Evolutionary conservation across 495 filamentous ascomycete genomes (phyloP).

Genomic region (Recurvomyces mirabilis): DNA sequence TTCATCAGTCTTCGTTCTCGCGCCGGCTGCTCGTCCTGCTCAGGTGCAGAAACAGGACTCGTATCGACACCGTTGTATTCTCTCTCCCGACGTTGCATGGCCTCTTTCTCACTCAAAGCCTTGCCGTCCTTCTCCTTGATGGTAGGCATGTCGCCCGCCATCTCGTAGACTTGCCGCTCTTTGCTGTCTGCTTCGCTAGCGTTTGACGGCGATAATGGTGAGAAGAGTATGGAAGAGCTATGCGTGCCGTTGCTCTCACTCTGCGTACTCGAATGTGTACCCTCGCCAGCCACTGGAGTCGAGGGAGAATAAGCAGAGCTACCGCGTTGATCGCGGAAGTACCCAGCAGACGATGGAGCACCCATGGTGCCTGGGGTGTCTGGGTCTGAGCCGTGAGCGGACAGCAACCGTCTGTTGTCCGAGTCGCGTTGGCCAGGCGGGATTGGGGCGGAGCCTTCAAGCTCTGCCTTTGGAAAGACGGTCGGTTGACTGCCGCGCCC

Average conservation of each 20-base stretch:
- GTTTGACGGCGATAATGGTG: constrained; percentile 13
- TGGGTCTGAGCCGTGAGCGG: neutral
- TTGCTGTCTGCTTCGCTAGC: constrained; percentile 24
- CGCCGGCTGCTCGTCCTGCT: neutral
- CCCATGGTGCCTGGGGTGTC: neutral
- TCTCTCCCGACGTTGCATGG: constrained; percentile 27
- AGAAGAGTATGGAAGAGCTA: constrained; percentile 6
- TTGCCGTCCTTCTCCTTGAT: constrained; percentile 28
- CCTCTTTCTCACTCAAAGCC: constrained; percentile 29
- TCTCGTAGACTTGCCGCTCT: constrained; percentile 29
- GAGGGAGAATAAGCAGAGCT: constrained; percentile 6
- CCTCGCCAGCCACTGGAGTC: constrained; percentile 11
- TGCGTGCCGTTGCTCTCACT: constrained; percentile 9
- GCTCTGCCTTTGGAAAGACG: constrained; percentile 30
- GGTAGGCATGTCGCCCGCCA: constrained; percentile 29
- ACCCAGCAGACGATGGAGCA: neutral
- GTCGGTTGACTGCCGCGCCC: neutral
- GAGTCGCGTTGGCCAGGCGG: neutral
- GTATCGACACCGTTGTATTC: constrained; percentile 31
- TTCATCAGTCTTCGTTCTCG: constrained; percentile 4
- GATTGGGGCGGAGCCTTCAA: constrained; percentile 9
- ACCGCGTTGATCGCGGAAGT: constrained; percentile 2
- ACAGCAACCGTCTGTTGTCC: constrained; percentile 2
- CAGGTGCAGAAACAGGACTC: neutral
- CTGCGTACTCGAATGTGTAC: constrained; percentile 14